Percentiles rank a stretch among this genome's conserved stretches.
These are phyloP conservation scores for Neurospora hispaniola DNA, from an alignment of 495 filamentous ascomycete species.

Conservation along the genomic window DNA sequence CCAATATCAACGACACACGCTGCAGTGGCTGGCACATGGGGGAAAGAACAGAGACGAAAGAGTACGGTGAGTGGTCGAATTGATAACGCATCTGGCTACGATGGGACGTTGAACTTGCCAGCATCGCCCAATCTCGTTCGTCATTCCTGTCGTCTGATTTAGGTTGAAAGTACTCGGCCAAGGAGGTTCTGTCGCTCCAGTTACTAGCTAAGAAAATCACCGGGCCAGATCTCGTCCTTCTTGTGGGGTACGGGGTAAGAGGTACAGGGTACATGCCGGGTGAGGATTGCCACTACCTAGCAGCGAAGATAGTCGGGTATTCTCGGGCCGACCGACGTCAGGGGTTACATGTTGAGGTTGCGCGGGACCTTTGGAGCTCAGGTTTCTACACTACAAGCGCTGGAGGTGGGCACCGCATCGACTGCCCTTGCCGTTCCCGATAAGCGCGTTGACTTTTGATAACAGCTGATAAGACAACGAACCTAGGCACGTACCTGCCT, in stretches of 20 bases:
- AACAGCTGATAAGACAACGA: neutral
- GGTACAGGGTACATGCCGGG: neutral
- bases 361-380: too few relatives aligned
- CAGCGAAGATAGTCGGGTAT: conserved; percentile 14
- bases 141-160: neutral
- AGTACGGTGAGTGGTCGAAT: neutral
- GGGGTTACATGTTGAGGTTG: neutral
- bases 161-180: neutral
- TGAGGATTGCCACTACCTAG: neutral
- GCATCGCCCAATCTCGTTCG: neutral
- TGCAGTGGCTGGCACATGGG: neutral
- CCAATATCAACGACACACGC: neutral
- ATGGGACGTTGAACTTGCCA: neutral
- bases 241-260: neutral
- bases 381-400: too few relatives aligned
- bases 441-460: neutral
- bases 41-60: neutral
- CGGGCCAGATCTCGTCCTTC: neutral
- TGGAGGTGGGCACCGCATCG: neutral
- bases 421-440: neutral
- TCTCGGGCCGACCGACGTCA: conserved; percentile 13
- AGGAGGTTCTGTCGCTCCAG: neutral
- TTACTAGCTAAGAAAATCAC: neutral
- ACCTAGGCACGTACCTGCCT: too few relatives aligned
- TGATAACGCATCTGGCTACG: neutral